A percentile compares a stretch with the other conserved stretches of the same genome.
These are phyloP conservation scores for Colletotrichum incanum DNA, from an alignment of 2,329 filamentous ascomycete species.

Conservation along the genomic window DNA sequence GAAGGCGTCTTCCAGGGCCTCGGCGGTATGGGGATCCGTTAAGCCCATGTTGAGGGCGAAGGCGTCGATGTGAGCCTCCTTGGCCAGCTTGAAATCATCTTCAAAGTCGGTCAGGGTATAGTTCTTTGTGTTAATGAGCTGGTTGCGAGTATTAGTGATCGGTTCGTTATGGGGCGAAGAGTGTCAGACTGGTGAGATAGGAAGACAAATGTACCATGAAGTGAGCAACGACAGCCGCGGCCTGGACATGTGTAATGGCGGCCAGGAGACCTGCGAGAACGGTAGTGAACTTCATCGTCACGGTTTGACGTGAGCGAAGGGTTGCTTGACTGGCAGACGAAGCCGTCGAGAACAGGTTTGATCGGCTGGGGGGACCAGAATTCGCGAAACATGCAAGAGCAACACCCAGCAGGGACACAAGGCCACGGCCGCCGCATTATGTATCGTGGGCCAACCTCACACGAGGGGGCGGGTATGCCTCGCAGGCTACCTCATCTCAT, in stretches of 20 bases:
- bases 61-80: slow-evolving; percentile 55
- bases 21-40: slow-evolving; percentile 29
- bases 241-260: slow-evolving; percentile 25
- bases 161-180: not conserved
- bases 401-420: not conserved
- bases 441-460: slow-evolving; percentile 29
- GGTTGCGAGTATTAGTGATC: not conserved
- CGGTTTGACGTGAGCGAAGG: slow-evolving; percentile 13
- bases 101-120: slow-evolving; percentile 61
- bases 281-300: slow-evolving; percentile 33
- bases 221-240: slow-evolving; percentile 39
- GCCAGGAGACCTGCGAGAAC: slow-evolving; percentile 30
- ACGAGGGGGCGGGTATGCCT: slow-evolving; percentile 3
- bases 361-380: slow-evolving; percentile 2
- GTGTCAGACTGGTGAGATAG: not conserved
- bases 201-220: slow-evolving; percentile 35
- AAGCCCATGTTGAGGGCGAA: slow-evolving; percentile 46
- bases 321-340: slow-evolving; percentile 1
- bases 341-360: slow-evolving; percentile 19
- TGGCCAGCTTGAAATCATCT: slow-evolving; percentile 62
- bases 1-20: slow-evolving; percentile 35
- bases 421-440: slow-evolving; percentile 32
- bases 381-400: slow-evolving; percentile 2
- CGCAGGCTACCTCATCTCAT: not conserved
- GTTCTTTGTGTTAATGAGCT: slow-evolving; percentile 41